Conservation (phyloP, 306 rosid species). For the Cajanus cajan region DNA sequence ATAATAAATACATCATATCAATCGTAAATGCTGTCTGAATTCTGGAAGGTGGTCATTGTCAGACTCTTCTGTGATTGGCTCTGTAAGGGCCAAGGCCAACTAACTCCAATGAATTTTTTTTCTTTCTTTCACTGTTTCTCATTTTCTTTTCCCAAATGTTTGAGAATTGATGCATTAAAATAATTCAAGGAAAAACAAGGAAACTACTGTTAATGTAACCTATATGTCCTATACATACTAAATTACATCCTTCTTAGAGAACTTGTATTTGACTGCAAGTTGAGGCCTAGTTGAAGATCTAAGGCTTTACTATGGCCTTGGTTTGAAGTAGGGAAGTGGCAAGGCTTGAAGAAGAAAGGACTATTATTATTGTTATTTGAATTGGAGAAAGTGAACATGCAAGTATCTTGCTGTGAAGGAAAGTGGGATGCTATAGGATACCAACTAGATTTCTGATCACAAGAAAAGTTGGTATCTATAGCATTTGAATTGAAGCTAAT, state of each 20-base stretch:
- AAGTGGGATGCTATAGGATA: slow-evolving; percentile 31
- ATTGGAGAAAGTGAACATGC: slow-evolving; percentile 55
- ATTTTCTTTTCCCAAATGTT: neutral
- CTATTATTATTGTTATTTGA: slow-evolving; percentile 24
- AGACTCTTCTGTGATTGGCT: slow-evolving; percentile 13
- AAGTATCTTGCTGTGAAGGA: slow-evolving; percentile 36
- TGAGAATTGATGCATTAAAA: slow-evolving; percentile 28
- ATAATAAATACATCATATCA: slow-evolving; percentile 23
- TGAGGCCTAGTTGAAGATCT: slow-evolving; percentile 80
- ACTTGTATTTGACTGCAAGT: slow-evolving; percentile 47
- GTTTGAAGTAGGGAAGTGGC: slow-evolving; percentile 44
- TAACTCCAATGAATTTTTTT: slow-evolving; percentile 23
- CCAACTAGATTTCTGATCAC: slow-evolving; percentile 44
- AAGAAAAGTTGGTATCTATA: slow-evolving; percentile 28
- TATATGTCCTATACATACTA: slow-evolving; percentile 4
- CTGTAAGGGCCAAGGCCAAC: neutral
- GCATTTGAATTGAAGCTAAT: slow-evolving; percentile 65
- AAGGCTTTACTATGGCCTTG: slow-evolving; percentile 54
- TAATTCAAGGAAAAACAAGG: slow-evolving; percentile 23
- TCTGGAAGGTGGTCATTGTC: neutral
- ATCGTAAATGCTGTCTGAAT: slow-evolving; percentile 14
- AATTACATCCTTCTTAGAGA: slow-evolving; percentile 40
- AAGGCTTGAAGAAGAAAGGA: slow-evolving; percentile 46
- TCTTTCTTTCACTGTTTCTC: neutral
- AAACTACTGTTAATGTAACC: slow-evolving; percentile 2